These are phyloP conservation scores for Hypholoma sublateritium DNA, from an alignment of 768 basidiomycete genomes.

Conservation along the genomic window DNA sequence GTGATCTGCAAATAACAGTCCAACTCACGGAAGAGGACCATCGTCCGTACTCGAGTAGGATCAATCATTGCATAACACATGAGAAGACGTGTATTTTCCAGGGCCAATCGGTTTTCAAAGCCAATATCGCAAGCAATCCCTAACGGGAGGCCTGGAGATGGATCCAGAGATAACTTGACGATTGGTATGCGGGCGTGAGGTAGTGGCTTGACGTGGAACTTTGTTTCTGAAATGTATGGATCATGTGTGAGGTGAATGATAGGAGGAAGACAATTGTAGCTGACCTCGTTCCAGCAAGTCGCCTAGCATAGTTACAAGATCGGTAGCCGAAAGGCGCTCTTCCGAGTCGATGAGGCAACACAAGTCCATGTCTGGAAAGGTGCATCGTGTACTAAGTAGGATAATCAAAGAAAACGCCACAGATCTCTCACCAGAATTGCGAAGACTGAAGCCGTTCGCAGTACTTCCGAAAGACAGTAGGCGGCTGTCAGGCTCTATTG, in stretches of 20 bases:
- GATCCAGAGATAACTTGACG: conserved; percentile 92
- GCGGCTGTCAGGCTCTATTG: conserved; percentile 89
- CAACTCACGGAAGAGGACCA: conserved; percentile 93
- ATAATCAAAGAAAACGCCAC: neutral
- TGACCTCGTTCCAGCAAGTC: conserved; percentile 90
- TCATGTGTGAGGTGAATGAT: conserved; percentile 1
- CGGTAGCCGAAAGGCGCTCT: conserved; percentile 74
- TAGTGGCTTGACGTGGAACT: conserved; percentile 93
- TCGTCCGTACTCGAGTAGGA: conserved; percentile 86
- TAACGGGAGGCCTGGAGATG: conserved; percentile 74
- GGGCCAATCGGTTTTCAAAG: conserved; percentile 94
- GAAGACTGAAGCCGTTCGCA: conserved; percentile 94
- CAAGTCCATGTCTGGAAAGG: conserved; percentile 87
- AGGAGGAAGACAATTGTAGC: conserved; percentile 20
- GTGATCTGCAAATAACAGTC: conserved; percentile 11
- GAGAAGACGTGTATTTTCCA: conserved; percentile 94
- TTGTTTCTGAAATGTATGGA: conserved; percentile 65
- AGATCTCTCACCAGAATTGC: conserved; percentile 76
- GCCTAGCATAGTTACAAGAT: conserved; percentile 93
- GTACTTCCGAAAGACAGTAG: conserved; percentile 95
- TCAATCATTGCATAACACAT: conserved; percentile 98
- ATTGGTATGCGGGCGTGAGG: conserved; percentile 98
- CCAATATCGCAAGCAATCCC: conserved; percentile 99
- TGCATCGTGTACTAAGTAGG: conserved; percentile 2
- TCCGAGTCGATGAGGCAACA: conserved; percentile 94